Evolutionary conservation across 306 rosid species (phyloP).

Genomic region (Neltuma alba): DNA sequence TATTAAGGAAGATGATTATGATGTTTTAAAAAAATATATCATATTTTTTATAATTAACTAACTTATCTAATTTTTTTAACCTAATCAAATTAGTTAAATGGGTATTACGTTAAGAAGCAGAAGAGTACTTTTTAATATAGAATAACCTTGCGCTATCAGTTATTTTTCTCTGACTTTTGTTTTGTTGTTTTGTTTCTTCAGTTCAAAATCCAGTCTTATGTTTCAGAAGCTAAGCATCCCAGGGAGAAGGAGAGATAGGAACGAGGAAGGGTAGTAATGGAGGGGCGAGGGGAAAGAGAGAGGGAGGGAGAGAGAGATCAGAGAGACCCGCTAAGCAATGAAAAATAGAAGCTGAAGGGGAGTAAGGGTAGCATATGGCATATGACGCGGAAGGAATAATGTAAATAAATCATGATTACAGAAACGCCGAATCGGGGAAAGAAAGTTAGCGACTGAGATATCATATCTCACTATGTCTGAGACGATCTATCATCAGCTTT

Average conservation of each 20-base stretch:
- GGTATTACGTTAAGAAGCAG: no score
- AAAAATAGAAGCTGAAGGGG: not conserved
- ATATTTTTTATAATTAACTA: no score
- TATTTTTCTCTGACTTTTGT: not conserved
- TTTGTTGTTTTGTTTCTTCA: not conserved
- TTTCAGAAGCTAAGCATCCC: not conserved
- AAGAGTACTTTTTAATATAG: no score
- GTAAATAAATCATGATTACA: slow-evolving; percentile 28
- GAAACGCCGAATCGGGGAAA: not conserved
- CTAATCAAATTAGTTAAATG: no score
- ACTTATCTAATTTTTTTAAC: no score
- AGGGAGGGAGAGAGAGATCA: no score
- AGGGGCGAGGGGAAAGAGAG: not conserved
- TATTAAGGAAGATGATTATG: no score
- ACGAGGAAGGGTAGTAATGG: not conserved
- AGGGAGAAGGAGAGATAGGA: not conserved
- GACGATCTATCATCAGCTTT: not conserved
- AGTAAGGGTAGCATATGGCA: not conserved
- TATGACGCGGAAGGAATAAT: not conserved
- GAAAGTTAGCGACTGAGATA: not conserved
- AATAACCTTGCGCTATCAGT: not conserved
- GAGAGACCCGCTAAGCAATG: not conserved
- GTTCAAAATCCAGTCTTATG: not conserved
- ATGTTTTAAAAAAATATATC: no score
- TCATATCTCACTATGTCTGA: not conserved